Evolutionary conservation across 768 basidiomycete genomes (phyloP), one percentile per base, ranked within the genome.

Genomic region (Coprinopsis strossmayeri): DNA sequence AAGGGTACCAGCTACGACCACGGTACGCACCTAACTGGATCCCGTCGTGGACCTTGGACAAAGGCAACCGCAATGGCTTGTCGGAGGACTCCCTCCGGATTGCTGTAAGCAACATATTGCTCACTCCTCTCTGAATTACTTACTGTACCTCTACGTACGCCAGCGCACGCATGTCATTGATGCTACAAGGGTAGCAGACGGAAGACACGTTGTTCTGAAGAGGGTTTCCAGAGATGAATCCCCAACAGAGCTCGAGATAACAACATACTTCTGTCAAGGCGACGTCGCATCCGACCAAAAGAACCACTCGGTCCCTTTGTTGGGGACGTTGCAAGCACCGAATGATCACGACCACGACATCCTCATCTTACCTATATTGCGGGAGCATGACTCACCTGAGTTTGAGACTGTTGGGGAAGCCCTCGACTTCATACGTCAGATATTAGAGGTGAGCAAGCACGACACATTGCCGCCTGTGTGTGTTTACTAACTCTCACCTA

Each of bases 231-330:
- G 10, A 0, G 34, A 34, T 2, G 30, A 39, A 0, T 54, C 59
- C 40, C 57, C 64, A 15, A 12, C 59, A 0, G 71, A 74, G 30
- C 45, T 61, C 10, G 52, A 61, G 1, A 67, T 74, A 27, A 53
- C 46, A 0, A 38, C n/a, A 37, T 60, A 59, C 58, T 45, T 63
- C 10, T 51, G 57, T 0, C 28, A 55, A 3, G 45, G 46, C 0
- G 15, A 42, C 3, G 35, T 57, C 2, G 49, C 34, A 0, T n/a
- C 51, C 11, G 53, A 64, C 44, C 56, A 60, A 11, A 45, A 49
- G 7, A 75, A 71, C 24, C 66, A 70, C 42, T 70, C 68, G 11
- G 57, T 68, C 1, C 67, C 63, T 0, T 32, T 69, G 4, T 52
- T 56, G 15, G 62, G 62, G 1, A 46, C 52, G 0, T 41, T 64